Base-by-base conservation (phyloP, 2,329 filamentous ascomycete genomes). In the Gnomoniopsis sp. region DNA sequence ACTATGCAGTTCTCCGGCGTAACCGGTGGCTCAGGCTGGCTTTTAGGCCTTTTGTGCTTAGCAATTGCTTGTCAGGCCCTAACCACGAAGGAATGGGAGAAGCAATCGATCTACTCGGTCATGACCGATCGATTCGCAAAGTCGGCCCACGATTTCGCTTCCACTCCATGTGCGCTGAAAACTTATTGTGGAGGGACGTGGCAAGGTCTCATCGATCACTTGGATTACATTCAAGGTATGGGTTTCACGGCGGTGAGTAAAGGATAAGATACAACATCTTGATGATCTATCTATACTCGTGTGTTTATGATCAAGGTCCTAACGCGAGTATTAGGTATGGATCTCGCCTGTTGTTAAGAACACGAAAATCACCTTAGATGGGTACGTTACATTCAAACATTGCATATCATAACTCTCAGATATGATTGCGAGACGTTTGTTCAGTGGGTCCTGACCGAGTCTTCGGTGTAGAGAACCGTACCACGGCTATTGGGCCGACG, bases 401-500 rank as follows among this genome's bases (percentile, higher is more conserved):
- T n/a, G 41, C 15, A 19, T 44, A 12, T 19, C n/a, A 44, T 2
- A 44, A 19, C 14, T 19, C n/a, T 19, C 12, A 2, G 8, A 6
- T 44, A 3, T 4, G 12, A 41, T 7, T 3, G 36, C 12, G 6
- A 30, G 26, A 8, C 26, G 8, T 30, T 4, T 8, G 4, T 30
- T 4, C 36, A 14, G 14, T n/a, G 36, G 4, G 36, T 41, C 14
- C 36, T 41, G 22, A n/a, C 12, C 34, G 2, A 17, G 14, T 1
- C 12, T 44, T 54, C 10, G 57, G 41, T 0, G 15, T 30, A 22
- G 10, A 22, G n/a, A n/a, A 21, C 51, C 70, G 76, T 12, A 65
- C 71, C 76, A 81, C 53, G 79, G 78, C 10, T 82, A 80, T 66
- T 81, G 79, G 79, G 77, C 78, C 19, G 73, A 79, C 59, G 73